phyloP scores from a whole-genome alignment of 345 rosid genomes.

The Lumnitzera racemosa region DNA sequence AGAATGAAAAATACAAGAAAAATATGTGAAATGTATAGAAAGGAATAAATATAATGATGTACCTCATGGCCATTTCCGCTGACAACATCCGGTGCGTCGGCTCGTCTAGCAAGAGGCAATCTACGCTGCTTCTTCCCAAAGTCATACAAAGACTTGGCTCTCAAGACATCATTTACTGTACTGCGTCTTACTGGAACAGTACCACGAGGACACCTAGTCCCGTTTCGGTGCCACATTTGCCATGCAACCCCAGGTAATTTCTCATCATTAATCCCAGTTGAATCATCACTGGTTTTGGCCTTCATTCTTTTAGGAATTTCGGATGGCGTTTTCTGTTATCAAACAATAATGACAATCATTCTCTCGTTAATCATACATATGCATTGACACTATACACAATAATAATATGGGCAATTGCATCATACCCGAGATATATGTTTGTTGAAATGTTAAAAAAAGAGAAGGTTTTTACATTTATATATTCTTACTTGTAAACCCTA shows the following conservation, averaged over 20 bases:
- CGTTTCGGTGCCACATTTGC: conserved; percentile 89
- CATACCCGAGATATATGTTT: too few species aligned
- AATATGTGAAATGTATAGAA: conserved; percentile 3
- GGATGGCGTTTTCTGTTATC: conserved; percentile 49
- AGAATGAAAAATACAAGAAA: not conserved
- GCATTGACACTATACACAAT: not conserved
- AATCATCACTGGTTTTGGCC: conserved; percentile 15
- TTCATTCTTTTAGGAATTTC: conserved; percentile 14
- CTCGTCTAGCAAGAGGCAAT: conserved; percentile 21
- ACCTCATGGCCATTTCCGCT: conserved; percentile 81
- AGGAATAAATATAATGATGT: conserved; percentile 19
- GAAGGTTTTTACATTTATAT: too few species aligned
- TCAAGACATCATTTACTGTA: conserved; percentile 56
- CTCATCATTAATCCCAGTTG: conserved; percentile 6
- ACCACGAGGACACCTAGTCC: conserved; percentile 82
- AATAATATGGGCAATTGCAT: too few species aligned
- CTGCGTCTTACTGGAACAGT: conserved; percentile 90
- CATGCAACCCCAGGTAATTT: conserved; percentile 33
- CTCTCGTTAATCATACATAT: not conserved
- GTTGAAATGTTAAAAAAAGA: too few species aligned
- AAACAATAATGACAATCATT: not conserved
- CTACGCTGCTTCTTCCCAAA: conserved; percentile 64
- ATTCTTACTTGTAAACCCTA: too few species aligned
- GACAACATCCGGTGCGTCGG: conserved; percentile 70
- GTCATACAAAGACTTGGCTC: conserved; percentile 89